Evolutionary conservation across 352 stramenopile species (phyloP), one percentile per base, ranked within the genome.

Genomic region (Globisporangium paddicum): DNA sequence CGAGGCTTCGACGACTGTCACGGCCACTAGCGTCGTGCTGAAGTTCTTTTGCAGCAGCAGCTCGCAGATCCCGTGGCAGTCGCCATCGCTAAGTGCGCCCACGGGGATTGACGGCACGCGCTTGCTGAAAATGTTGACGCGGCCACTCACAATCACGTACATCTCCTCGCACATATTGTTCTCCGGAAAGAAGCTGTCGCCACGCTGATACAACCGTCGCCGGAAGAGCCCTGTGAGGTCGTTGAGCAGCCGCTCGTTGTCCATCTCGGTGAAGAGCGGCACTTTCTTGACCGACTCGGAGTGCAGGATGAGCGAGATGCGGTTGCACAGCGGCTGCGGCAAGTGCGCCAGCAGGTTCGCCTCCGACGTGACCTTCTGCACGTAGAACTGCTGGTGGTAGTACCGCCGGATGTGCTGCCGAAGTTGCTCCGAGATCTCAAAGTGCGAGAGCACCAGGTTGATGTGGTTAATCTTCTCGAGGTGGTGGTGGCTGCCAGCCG

Each of bases 301-400:
- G 58, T 93, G 82, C n/a, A 90, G 50, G 14, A 87, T 78, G 25
- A 77, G 67, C 18, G 82, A 90, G 62, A 93, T 90, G 3, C 74
- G 72, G 48, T 93, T 79, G 0, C 79, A 72, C 7, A 93, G 56
- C 44, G 87, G 77, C 7, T 69, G 58, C 0, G 82, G 82, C 5
- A 93, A 37, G 1, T 82, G 64, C 10, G 68, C 72, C 2, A 93
- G 60, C 7, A 93, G 55, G 18, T 84, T 72, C 0, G 69, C 74
- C 37, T 93, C 82, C 3, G 75, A 90, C 21, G 80, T 80, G 13
- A 86, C 78, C 37, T 89, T 81, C 44, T 90, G 79, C 26, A 84
- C 77, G 54, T 90, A 85, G 19, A 86, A 69, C 49, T 93, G 82
- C 49, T 90, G 79, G 50, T 93, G 79, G 44, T 93, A 93, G 56